Conservation (phyloP, 2,329 filamentous ascomycete species). For the Davidsoniella neocaledoniae region DNA sequence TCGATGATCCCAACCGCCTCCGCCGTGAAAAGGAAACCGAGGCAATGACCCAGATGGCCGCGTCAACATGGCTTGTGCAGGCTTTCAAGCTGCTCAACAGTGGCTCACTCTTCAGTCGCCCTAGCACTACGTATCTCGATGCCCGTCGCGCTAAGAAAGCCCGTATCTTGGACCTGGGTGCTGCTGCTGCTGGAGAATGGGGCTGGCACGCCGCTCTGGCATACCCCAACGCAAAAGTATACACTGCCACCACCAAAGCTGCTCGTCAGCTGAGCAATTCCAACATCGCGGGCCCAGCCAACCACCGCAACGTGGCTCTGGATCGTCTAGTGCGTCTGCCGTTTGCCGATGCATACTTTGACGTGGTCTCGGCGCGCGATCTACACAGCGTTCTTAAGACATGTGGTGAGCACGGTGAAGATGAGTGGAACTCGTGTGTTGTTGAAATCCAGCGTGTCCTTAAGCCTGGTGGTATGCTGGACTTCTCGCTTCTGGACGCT, state of each 20-base stretch:
- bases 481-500: constrained; percentile 79
- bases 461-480: constrained; percentile 82
- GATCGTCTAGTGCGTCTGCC: constrained; percentile 64
- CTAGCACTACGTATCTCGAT: constrained; percentile 43
- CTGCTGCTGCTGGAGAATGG: constrained; percentile 78
- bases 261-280: constrained; percentile 54
- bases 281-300: constrained; percentile 65
- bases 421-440: constrained; percentile 80
- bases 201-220: constrained; percentile 83
- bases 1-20: constrained; percentile 44
- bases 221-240: constrained; percentile 71
- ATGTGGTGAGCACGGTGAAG: constrained; percentile 45
- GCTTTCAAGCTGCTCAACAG: constrained; percentile 45
- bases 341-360: constrained; percentile 74
- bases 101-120: constrained; percentile 46
- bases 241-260: constrained; percentile 66
- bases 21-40: constrained; percentile 64
- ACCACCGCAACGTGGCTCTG: constrained; percentile 72
- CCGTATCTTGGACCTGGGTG: constrained; percentile 72
- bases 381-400: constrained; percentile 73
- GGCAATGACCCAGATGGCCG: constrained; percentile 54
- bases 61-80: constrained; percentile 44
- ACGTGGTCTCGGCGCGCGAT: constrained; percentile 77
- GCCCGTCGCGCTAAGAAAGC: constrained; percentile 23
- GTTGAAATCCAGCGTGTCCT: constrained; percentile 77